These are phyloP conservation scores for Candida buenavistaensis DNA, from an alignment of 1,139 yeast species.

Conservation along the genomic window DNA sequence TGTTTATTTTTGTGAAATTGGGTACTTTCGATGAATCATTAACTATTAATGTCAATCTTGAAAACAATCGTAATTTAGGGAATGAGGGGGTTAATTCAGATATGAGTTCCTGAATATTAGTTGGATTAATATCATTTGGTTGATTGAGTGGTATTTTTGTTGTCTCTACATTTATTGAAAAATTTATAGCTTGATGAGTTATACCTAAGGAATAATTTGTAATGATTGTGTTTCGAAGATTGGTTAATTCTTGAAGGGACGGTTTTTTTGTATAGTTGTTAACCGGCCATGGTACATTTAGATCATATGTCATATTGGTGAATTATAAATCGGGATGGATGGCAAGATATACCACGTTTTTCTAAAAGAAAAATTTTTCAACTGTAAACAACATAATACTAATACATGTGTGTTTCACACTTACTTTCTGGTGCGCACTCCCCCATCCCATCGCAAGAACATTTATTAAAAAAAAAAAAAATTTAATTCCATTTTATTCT, in stretches of 20 bases:
- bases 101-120: slow-evolving; percentile 27
- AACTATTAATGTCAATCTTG: slow-evolving; percentile 72
- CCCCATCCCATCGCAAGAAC: no score
- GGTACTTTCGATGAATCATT: slow-evolving; percentile 81
- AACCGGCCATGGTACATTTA: slow-evolving; percentile 84
- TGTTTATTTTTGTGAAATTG: slow-evolving; percentile 60
- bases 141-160: slow-evolving; percentile 54
- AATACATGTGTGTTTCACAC: no score
- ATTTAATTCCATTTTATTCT: no score
- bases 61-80: slow-evolving; percentile 50
- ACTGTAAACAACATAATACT: no score
- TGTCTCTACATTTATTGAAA: slow-evolving; percentile 51
- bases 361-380: no score
- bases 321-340: no score
- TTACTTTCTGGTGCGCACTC: no score
- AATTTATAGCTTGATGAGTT: slow-evolving; percentile 72
- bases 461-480: no score
- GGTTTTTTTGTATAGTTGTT: slow-evolving; percentile 44
- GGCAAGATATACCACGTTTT: no score
- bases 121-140: slow-evolving; percentile 37
- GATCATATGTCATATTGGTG: slow-evolving; percentile 62
- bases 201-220: slow-evolving; percentile 68
- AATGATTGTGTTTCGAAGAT: slow-evolving; percentile 50
- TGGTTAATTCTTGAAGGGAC: slow-evolving; percentile 38
- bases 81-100: slow-evolving; percentile 34